Percentiles rank a stretch among this genome's conserved stretches.
phyloP scores from a whole-genome alignment of 75 land plant species.

The Adiantum capillusveneris region DNA sequence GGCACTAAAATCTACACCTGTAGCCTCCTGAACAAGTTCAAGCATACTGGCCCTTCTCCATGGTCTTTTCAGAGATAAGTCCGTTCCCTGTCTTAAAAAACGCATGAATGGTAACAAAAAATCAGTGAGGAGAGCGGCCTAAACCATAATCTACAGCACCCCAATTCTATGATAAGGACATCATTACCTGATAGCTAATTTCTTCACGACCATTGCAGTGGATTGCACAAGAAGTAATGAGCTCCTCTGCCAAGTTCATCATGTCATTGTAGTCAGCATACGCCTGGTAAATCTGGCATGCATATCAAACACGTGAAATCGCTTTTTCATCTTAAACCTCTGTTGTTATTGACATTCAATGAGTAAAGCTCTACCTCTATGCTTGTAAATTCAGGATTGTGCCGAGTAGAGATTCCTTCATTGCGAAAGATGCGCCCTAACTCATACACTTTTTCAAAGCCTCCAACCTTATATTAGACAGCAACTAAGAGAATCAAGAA shows the following conservation, averaged over 20 bases:
- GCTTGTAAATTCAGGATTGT: slow-evolving; percentile 92
- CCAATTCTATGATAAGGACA: not conserved
- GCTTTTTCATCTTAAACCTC: no score
- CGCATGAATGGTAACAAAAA: not conserved
- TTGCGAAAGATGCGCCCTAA: slow-evolving; percentile 87
- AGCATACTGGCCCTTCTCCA: slow-evolving; percentile 94
- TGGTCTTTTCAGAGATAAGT: slow-evolving; percentile 70
- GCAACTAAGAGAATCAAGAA: not conserved
- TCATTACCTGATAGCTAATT: slow-evolving; percentile 66
- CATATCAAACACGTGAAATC: slow-evolving; percentile 10
- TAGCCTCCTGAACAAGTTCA: slow-evolving; percentile 70
- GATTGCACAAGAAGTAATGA: slow-evolving; percentile 65
- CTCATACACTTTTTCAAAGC: slow-evolving; percentile 89
- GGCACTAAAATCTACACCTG: slow-evolving; percentile 64
- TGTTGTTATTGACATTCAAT: no score
- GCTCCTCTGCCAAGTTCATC: slow-evolving; percentile 87
- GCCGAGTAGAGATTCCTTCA: slow-evolving; percentile 89
- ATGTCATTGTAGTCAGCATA: slow-evolving; percentile 85
- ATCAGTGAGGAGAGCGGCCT: no score
- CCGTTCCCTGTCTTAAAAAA: slow-evolving; percentile 27
- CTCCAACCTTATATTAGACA: slow-evolving; percentile 55
- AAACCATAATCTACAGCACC: not conserved
- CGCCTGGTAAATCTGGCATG: slow-evolving; percentile 78
- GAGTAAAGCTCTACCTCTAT: slow-evolving; percentile 74
- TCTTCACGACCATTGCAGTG: slow-evolving; percentile 50